Evolutionary conservation across 179 eudicot species (phyloP), one percentile per base, ranked within the genome.

Genomic region (Nepenthes alata): DNA sequence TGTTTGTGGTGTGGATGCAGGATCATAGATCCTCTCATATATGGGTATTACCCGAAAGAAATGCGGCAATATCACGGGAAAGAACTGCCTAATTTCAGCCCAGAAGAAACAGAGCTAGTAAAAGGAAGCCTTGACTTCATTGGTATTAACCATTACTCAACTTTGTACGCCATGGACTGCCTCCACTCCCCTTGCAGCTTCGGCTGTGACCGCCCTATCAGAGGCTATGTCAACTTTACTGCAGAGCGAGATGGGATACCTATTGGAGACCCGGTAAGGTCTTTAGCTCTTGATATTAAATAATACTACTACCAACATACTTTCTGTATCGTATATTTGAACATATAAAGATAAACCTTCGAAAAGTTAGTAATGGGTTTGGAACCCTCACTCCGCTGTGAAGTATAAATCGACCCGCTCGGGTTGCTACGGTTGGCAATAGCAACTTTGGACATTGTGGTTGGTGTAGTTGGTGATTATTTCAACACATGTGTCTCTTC

Each of bases 61-160:
- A 81, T 91, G 91, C 70, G 76, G 5, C 74, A 45, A 37, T 73
- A 72, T 67, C 76, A 57, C 56, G 86, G 95, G 14, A 69, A 67
- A 1, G 72, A 78, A 54, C 44, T 91, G 14, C 97, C 96, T 8
- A 60, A 25, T 4, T 88, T 88, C 72, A 71, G 81, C 5, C 14
- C 67, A 39, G 81, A 88, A 37, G 96, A 91, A 70, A 71, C 3
- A 13, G 14, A 51, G 0, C 58, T 70, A 45, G 14, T 88, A 55
- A 88, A 73, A 63, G 81, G 80, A 58, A 88, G 96, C 64, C 63
- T 77, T 2, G 96, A 88, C 56, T 91, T 84, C 47, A 13, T 91
- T 37, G 97, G 95, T 37, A 62, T 91, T 36, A 91, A 88, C 69
- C 96, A 91, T 64, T 91, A 91, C 58, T 59, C 87, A n/a, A 58